These are phyloP conservation scores for Santalum album DNA, from an alignment of 164 flowering plant species.

Conservation along the genomic window DNA sequence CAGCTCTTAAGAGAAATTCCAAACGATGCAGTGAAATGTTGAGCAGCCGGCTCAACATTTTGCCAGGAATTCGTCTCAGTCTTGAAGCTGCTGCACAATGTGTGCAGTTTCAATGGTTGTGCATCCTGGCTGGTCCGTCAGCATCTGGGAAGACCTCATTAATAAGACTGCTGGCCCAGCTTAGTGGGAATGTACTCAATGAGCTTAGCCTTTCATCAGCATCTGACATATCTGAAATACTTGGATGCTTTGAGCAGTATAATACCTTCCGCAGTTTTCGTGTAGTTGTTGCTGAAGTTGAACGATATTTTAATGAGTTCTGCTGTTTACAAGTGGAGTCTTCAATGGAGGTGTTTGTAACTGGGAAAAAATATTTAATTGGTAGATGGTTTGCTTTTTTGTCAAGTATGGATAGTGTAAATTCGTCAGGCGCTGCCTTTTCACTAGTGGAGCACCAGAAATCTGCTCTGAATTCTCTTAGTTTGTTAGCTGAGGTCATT, in stretches of 20 bases:
- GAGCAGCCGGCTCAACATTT: constrained; percentile 40
- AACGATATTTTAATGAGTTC: constrained; percentile 48
- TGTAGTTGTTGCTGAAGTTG: constrained; percentile 43
- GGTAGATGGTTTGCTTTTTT: constrained; percentile 50
- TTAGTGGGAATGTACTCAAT: constrained; percentile 76
- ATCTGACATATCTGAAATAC: constrained; percentile 87
- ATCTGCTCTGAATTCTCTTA: constrained; percentile 23
- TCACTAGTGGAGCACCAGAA: constrained; percentile 25
- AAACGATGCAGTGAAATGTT: constrained; percentile 25
- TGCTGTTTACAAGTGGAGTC: constrained; percentile 38
- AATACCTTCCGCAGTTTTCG: constrained; percentile 56
- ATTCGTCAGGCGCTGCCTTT: constrained; percentile 17
- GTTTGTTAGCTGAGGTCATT: constrained; percentile 44
- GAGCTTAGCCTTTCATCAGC: constrained; percentile 84
- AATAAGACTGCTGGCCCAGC: constrained; percentile 68
- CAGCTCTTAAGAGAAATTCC: constrained; percentile 38
- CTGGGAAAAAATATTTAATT: constrained; percentile 28
- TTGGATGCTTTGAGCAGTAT: constrained; percentile 95
- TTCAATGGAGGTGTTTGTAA: constrained; percentile 20
- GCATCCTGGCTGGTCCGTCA: constrained; percentile 82
- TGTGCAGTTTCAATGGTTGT: constrained; percentile 64
- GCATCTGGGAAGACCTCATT: constrained; percentile 93
- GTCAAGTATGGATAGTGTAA: constrained; percentile 23
- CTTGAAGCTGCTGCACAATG: constrained; percentile 77
- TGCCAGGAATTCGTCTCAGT: constrained; percentile 63